Evolutionary conservation across 768 basidiomycete genomes (phyloP).

Genomic region (Lyophyllum shimeji): DNA sequence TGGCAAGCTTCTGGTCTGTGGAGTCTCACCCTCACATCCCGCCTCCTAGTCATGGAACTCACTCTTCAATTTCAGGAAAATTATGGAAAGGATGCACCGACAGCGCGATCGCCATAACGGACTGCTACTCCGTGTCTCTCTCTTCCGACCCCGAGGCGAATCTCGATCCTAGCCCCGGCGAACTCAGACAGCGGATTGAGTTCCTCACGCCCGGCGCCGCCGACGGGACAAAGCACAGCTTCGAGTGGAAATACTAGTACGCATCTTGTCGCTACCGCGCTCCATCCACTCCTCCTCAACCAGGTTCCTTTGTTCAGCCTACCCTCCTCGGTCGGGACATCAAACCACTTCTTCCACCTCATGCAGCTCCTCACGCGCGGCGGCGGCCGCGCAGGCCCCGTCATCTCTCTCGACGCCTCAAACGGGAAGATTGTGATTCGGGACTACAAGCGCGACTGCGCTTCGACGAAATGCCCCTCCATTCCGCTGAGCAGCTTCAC

Average conservation of each 20-base stretch:
- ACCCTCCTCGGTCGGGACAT: neutral
- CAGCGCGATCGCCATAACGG: neutral
- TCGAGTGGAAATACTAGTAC: slow-evolving; percentile 3
- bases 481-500: neutral
- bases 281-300: too few species aligned
- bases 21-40: neutral
- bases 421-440: neutral
- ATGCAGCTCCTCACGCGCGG: slow-evolving; percentile 1
- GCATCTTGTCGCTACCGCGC: too few species aligned
- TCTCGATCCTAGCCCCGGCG: neutral
- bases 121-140: neutral
- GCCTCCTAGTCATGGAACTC: neutral
- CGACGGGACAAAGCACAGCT: neutral
- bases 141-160: neutral
- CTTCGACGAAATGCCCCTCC: neutral
- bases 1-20: neutral
- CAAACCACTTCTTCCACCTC: neutral
- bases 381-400: neutral
- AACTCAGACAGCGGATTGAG: neutral
- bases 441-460: slow-evolving; percentile 1
- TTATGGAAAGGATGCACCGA: neutral
- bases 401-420: neutral
- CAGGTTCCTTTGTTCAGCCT: neutral
- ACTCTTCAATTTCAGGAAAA: neutral
- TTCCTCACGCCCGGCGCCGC: slow-evolving; percentile 3